Percentiles rank a stretch among this genome's conserved stretches.
phyloP scores from a whole-genome alignment of 148 eudicot genomes.

The Vaccinium myrtillus region DNA sequence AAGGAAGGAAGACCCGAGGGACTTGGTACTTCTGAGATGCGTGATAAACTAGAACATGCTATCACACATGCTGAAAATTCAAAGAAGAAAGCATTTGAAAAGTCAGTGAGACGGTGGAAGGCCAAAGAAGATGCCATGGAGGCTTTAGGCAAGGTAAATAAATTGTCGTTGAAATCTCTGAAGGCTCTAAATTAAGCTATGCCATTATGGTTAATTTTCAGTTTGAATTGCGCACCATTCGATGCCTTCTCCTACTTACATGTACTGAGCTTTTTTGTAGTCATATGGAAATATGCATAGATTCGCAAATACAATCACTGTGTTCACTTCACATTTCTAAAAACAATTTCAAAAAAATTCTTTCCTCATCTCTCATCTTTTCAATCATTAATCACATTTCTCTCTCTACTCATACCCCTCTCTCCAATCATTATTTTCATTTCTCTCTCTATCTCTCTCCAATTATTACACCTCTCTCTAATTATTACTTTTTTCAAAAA shows the following conservation, averaged over 20 bases:
- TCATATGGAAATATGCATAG: background rate
- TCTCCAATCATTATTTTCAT: no score
- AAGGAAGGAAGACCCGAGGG: conserved; percentile 46
- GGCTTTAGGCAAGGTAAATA: conserved; percentile 46
- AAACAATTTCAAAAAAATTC: no score
- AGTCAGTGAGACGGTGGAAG: conserved; percentile 50
- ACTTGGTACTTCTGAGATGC: conserved; percentile 28
- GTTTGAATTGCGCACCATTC: background rate
- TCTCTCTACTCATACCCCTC: no score
- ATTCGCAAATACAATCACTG: background rate
- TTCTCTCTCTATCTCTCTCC: no score
- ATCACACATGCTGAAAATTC: conserved; percentile 42
- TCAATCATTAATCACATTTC: no score
- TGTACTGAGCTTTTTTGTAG: background rate
- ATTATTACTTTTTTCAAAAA: no score
- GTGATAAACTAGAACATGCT: conserved; percentile 37
- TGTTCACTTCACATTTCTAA: no score
- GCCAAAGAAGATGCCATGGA: conserved; percentile 67
- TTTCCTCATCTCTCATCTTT: no score
- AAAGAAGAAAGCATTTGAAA: conserved; percentile 48
- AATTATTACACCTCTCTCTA: no score
- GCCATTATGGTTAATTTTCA: background rate
- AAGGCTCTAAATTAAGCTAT: conserved; percentile 5
- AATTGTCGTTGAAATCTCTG: background rate
- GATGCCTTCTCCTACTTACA: background rate